Percentiles rank a stretch among this genome's conserved stretches.
These are phyloP conservation scores for Penicillium frequentans DNA, from an alignment of 2,329 filamentous ascomycete species.

Conservation along the genomic window DNA sequence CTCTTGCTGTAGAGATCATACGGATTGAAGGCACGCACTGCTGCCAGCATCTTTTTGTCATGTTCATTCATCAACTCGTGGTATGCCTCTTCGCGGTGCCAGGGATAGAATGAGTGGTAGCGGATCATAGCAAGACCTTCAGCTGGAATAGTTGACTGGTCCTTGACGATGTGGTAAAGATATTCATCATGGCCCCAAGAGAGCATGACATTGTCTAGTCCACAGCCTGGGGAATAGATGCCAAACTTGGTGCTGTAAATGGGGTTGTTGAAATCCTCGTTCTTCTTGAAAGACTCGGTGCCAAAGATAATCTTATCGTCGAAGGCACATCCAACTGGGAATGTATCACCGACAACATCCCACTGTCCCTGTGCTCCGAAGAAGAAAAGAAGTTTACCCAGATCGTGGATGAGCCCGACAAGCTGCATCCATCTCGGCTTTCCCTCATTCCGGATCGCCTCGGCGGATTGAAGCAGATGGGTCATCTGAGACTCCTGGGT, in stretches of 20 bases:
- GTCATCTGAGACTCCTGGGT: constrained; percentile 85
- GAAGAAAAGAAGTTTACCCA: constrained; percentile 49
- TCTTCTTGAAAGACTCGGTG: constrained; percentile 67
- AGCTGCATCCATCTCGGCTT: constrained; percentile 51
- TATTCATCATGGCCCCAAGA: constrained; percentile 68
- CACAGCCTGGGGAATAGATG: constrained; percentile 77
- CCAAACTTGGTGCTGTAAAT: constrained; percentile 75
- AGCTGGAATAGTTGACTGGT: constrained; percentile 73
- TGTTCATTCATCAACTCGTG: constrained; percentile 78
- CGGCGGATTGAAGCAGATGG: constrained; percentile 85
- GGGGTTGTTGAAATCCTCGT: constrained; percentile 70
- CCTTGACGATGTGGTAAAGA: constrained; percentile 77
- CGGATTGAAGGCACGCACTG: constrained; percentile 83
- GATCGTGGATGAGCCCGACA: constrained; percentile 48
- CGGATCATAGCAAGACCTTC: constrained; percentile 90
- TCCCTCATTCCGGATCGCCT: constrained; percentile 78
- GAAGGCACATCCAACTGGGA: constrained; percentile 48
- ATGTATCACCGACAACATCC: constrained; percentile 76
- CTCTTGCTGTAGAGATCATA: constrained; percentile 93
- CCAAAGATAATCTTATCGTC: constrained; percentile 77
- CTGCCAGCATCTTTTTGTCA: constrained; percentile 75
- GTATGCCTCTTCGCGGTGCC: constrained; percentile 82
- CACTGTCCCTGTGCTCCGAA: constrained; percentile 79
- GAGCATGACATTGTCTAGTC: constrained; percentile 83
- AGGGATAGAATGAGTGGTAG: constrained; percentile 91